Conservation (phyloP, 495 filamentous ascomycete genomes). For the Neurospora discreta region DNA sequence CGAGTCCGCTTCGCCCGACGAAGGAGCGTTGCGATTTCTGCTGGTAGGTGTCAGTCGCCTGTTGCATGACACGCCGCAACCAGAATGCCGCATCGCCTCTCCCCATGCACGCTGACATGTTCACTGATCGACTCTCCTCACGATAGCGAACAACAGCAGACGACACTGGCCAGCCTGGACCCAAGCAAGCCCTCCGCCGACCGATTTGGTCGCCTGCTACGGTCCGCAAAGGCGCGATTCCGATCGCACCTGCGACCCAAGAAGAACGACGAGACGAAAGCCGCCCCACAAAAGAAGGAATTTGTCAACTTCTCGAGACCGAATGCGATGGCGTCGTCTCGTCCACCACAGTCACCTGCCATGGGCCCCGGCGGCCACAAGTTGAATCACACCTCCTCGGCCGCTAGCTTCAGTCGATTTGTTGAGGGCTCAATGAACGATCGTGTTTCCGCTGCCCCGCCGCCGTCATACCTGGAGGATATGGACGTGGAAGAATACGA, state of each 20-base stretch:
- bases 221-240: neutral
- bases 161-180: neutral
- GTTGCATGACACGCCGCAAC: neutral
- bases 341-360: neutral
- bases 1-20: neutral
- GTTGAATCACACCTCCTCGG: neutral
- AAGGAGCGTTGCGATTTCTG: neutral
- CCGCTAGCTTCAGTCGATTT: constrained; percentile 34
- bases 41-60: neutral
- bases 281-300: neutral
- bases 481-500: constrained; percentile 29
- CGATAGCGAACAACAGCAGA: neutral
- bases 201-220: neutral
- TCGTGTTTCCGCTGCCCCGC: constrained; percentile 56
- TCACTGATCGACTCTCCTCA: neutral
- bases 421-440: constrained; percentile 71
- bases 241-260: neutral
- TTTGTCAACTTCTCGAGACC: neutral
- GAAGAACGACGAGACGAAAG: neutral
- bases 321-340: neutral
- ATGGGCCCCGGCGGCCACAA: neutral
- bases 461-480: constrained; percentile 47
- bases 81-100: neutral
- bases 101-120: neutral
- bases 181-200: neutral